These are phyloP conservation scores for Populus nigra DNA, from an alignment of 345 rosid genomes.

Conservation along the genomic window DNA sequence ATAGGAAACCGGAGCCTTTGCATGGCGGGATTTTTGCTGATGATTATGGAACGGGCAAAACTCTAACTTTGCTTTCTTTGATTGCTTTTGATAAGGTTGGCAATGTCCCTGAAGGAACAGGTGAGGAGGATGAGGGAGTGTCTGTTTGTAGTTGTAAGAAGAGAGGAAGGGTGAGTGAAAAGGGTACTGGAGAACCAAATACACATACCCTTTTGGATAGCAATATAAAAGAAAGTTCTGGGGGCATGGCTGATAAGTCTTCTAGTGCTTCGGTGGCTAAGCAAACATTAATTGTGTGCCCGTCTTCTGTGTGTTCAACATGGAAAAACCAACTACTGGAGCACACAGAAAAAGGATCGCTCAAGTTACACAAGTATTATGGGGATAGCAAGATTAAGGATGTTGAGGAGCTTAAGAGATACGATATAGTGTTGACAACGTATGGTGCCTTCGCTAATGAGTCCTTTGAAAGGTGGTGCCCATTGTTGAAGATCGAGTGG, in stretches of 20 bases:
- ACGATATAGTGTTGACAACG: constrained; percentile 76
- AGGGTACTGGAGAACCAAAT: constrained; percentile 35
- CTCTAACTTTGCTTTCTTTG: constrained; percentile 78
- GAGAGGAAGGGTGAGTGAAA: constrained; percentile 46
- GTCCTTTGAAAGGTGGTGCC: constrained; percentile 26
- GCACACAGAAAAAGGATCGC: constrained; percentile 61
- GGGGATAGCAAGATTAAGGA: constrained; percentile 58
- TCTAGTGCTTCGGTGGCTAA: constrained; percentile 15
- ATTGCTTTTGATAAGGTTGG: constrained; percentile 67
- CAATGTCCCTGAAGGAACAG: constrained; percentile 19
- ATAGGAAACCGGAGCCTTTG: constrained; percentile 62
- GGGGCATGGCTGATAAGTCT: constrained; percentile 6
- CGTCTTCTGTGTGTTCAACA: constrained; percentile 74
- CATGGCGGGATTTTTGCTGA: constrained; percentile 87
- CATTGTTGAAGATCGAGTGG: constrained; percentile 73
- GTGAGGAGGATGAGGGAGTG: constrained; percentile 18
- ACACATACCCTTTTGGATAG: constrained; percentile 12
- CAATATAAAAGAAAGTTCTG: constrained; percentile 20
- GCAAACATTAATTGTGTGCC: constrained; percentile 76
- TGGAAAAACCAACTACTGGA: constrained; percentile 81
- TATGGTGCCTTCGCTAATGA: constrained; percentile 66
- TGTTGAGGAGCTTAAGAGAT: constrained; percentile 54
- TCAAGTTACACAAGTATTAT: constrained; percentile 69
- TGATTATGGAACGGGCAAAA: constrained; percentile 95
- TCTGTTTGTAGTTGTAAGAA: constrained; percentile 31